These are phyloP conservation scores for Fusarium chlamydosporum DNA, from an alignment of 2,329 filamentous ascomycete species.

Conservation along the genomic window DNA sequence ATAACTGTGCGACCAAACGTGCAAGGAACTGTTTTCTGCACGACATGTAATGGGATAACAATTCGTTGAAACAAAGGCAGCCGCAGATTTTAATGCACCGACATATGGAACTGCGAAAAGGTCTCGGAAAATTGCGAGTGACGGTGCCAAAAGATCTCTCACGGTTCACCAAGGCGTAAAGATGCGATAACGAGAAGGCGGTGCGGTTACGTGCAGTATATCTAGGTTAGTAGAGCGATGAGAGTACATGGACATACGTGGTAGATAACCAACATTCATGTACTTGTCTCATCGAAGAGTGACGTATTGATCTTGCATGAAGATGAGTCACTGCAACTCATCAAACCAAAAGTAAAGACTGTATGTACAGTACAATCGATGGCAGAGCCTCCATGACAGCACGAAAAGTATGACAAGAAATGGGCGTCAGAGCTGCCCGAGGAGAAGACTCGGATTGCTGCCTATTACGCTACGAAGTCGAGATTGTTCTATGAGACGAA, in stretches of 20 bases:
- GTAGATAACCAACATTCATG: neutral
- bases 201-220: constrained; percentile 32
- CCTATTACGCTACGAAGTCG: constrained; percentile 10
- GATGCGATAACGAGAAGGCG: neutral
- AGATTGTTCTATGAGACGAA: neutral
- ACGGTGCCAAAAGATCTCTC: neutral
- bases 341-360: constrained; percentile 6
- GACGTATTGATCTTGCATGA: constrained; percentile 20
- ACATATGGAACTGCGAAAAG: neutral
- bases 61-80: constrained; percentile 18
- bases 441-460: constrained; percentile 15
- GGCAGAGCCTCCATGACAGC: constrained; percentile 23
- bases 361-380: constrained; percentile 9
- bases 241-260: neutral
- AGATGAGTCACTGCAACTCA: constrained; percentile 35
- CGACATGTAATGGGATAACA: constrained; percentile 28
- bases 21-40: constrained; percentile 10
- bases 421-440: constrained; percentile 13
- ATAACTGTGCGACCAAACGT: constrained; percentile 19
- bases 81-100: constrained; percentile 10
- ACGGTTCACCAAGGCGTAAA: constrained; percentile 1
- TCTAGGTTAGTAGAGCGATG: neutral
- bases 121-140: constrained; percentile 21
- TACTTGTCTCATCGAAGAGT: constrained; percentile 13
- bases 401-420: constrained; percentile 12